Evolutionary conservation across 208 protist genomes (phyloP).

Genomic region (Wallacemonas sp.): DNA sequence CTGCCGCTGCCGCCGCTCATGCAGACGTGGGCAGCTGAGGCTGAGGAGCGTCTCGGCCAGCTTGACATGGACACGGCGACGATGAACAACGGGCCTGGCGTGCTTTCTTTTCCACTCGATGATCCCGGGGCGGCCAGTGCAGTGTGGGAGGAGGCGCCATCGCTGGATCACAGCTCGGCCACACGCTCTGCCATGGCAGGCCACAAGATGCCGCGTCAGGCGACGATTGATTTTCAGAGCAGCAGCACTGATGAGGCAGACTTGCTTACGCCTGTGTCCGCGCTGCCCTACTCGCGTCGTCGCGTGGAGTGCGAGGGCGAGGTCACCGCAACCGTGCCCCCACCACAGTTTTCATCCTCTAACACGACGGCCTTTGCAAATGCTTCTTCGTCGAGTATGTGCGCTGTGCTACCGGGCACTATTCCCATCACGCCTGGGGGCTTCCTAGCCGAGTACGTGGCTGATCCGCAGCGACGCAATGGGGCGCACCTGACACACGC

Average conservation of each 20-base stretch:
- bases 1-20: slow-evolving; percentile 71
- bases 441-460: slow-evolving; percentile 12
- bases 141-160: not conserved
- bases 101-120: not conserved
- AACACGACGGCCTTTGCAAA: no score
- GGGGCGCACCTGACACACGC: not conserved
- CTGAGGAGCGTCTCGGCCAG: slow-evolving; percentile 27
- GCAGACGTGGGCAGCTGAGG: slow-evolving; percentile 38
- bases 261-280: no score
- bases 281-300: no score
- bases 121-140: not conserved
- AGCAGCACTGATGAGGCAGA: no score
- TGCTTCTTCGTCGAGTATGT: not conserved
- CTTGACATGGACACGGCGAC: slow-evolving; percentile 1
- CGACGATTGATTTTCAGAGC: no score
- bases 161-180: no score
- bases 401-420: not conserved
- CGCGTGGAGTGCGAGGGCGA: no score
- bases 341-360: no score
- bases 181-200: no score
- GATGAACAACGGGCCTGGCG: not conserved
- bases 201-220: no score
- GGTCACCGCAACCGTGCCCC: no score
- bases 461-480: slow-evolving; percentile 13
- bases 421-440: slow-evolving; percentile 17